phyloP scores from a whole-genome alignment of 1,284 basidiomycete genomes.

The Acaromyces ingoldii region DNA sequence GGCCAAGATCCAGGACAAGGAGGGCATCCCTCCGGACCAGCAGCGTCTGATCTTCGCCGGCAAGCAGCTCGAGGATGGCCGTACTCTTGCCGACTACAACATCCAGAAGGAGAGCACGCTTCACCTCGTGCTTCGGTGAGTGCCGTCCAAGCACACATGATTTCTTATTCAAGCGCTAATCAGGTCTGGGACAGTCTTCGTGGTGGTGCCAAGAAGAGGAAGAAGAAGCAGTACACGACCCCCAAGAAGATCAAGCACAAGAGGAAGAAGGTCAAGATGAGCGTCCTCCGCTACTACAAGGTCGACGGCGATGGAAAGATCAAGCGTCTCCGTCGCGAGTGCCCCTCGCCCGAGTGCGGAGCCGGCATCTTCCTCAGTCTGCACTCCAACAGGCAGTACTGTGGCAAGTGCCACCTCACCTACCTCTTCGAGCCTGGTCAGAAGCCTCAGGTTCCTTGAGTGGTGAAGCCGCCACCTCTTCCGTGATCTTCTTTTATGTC shows the following conservation, averaged over 20 bases:
- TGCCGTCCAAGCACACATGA: too few species aligned
- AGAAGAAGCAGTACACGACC: conserved; percentile 98
- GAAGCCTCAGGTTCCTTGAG: conserved; percentile 39
- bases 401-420: conserved; percentile 52
- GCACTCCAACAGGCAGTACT: conserved; percentile 52
- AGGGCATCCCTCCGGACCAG: conserved; percentile 49
- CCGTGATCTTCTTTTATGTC: too few species aligned
- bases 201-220: conserved; percentile 98
- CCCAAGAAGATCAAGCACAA: conserved; percentile 99
- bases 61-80: conserved; percentile 49
- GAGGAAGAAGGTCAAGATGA: conserved; percentile 98
- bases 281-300: conserved; percentile 99
- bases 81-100: conserved; percentile 57
- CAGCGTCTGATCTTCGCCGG: conserved; percentile 49
- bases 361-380: conserved; percentile 50
- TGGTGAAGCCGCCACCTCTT: too few species aligned
- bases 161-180: too few species aligned
- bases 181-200: too few species aligned
- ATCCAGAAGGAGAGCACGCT: conserved; percentile 99
- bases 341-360: conserved; percentile 59
- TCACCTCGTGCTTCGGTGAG: conserved; percentile 83
- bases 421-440: conserved; percentile 51
- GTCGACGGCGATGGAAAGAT: conserved; percentile 99
- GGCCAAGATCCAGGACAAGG: conserved; percentile 53
- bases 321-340: conserved; percentile 96